phyloP scores from a whole-genome alignment of 768 basidiomycete genomes.

The Filobasidium floriforme region DNA sequence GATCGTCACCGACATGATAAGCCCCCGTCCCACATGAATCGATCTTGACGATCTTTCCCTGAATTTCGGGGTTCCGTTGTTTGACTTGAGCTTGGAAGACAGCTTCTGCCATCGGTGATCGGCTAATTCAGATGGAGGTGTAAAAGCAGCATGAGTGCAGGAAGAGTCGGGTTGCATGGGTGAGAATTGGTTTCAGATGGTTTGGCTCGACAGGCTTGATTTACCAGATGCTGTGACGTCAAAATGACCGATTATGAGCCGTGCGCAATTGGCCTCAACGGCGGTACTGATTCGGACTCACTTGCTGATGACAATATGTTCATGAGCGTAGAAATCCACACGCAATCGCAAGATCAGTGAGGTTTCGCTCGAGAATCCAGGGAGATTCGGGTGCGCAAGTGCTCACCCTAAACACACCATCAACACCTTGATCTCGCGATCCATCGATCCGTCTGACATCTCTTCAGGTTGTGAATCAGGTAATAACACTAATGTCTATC shows the following conservation, averaged over 20 bases:
- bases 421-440: conserved; percentile 33
- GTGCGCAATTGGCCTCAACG: not conserved
- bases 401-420: conserved; percentile 44
- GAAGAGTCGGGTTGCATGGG: not conserved
- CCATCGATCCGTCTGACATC: not conserved
- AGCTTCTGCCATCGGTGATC: conserved; percentile 88
- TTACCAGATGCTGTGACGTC: conserved; percentile 28
- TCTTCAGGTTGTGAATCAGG: not conserved
- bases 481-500: not conserved
- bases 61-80: conserved; percentile 14
- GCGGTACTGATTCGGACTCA: no score
- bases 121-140: conserved; percentile 44
- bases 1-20: conserved; percentile 75
- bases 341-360: no score
- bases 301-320: not conserved
- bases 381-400: not conserved
- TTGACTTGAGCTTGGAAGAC: conserved; percentile 56
- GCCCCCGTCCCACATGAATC: conserved; percentile 79
- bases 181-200: not conserved
- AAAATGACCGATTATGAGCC: not conserved
- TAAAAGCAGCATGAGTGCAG: not conserved
- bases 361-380: no score
- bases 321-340: not conserved
- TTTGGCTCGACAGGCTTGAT: no score
- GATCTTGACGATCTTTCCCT: conserved; percentile 54